Evolutionary conservation across 768 basidiomycete genomes (phyloP).

Genomic region (Naganishia vaughanmartiniae): DNA sequence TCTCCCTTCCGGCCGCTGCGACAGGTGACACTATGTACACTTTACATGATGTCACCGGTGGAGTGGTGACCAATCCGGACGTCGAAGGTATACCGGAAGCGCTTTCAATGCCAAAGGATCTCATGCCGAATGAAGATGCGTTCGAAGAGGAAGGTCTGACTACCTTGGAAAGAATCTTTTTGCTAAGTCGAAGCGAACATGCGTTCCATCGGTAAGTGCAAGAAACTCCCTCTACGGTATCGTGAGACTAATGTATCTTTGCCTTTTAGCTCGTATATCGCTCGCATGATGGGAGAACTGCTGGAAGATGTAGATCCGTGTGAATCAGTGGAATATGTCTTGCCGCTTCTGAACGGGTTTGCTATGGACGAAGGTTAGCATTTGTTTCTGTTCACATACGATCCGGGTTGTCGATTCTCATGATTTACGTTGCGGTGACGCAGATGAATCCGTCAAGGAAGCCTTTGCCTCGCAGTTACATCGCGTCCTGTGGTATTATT

Average conservation of each 20-base stretch:
- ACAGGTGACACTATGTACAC: background rate
- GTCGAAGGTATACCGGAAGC: slow-evolving; percentile 39
- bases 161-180: slow-evolving; percentile 86
- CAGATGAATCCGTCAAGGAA: slow-evolving; percentile 84
- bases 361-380: slow-evolving; percentile 78
- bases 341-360: slow-evolving; percentile 80
- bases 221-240: background rate
- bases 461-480: slow-evolving; percentile 77
- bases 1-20: background rate
- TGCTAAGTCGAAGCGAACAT: slow-evolving; percentile 76
- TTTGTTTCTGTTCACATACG: background rate
- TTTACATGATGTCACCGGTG: background rate
- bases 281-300: slow-evolving; percentile 74
- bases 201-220: slow-evolving; percentile 59
- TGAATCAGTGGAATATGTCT: slow-evolving; percentile 88
- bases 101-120: slow-evolving; percentile 39
- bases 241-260: slow-evolving; percentile 3
- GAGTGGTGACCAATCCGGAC: slow-evolving; percentile 14
- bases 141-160: slow-evolving; percentile 77
- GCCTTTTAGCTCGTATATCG: slow-evolving; percentile 68
- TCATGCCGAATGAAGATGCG: slow-evolving; percentile 50
- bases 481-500: slow-evolving; percentile 88
- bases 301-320: slow-evolving; percentile 71
- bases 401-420: background rate
- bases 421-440: background rate